These are phyloP conservation scores for Suillus variegatus DNA, from an alignment of 768 basidiomycete species.

Conservation along the genomic window DNA sequence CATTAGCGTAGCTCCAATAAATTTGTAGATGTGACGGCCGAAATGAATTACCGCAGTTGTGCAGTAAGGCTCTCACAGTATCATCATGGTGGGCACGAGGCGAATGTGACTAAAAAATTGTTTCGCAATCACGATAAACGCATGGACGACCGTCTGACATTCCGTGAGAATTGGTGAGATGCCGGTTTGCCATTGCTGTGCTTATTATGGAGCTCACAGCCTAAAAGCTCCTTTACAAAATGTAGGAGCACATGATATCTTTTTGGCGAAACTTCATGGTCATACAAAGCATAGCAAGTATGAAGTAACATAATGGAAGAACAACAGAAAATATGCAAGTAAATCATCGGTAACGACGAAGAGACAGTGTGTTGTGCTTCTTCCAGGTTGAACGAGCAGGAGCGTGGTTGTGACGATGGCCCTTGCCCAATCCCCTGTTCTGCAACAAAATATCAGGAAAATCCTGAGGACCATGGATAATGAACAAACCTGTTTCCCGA, in stretches of 20 bases:
- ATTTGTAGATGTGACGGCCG: neutral
- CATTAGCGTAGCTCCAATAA: neutral
- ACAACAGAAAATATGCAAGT: constrained; percentile 1
- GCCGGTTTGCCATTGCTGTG: neutral
- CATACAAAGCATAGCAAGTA: constrained; percentile 31
- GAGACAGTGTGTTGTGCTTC: constrained; percentile 96
- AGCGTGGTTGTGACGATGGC: constrained; percentile 90
- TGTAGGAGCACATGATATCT: neutral
- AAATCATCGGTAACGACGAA: constrained; percentile 80
- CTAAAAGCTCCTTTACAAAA: too few relatives aligned
- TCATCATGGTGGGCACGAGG: neutral
- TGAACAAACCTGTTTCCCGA: constrained; percentile 86
- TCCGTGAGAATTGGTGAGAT: neutral
- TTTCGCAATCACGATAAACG: neutral
- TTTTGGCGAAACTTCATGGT: constrained; percentile 15
- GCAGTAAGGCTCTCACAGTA: neutral
- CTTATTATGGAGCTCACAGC: too few relatives aligned
- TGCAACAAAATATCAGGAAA: constrained; percentile 29
- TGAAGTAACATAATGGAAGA: constrained; percentile 20
- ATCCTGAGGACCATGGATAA: neutral
- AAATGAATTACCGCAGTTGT: constrained; percentile 2
- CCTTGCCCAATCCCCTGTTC: constrained; percentile 98
- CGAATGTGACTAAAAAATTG: neutral
- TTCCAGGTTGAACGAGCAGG: constrained; percentile 93
- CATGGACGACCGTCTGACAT: neutral